These are phyloP conservation scores for Daldinia grandis DNA, from an alignment of 495 filamentous ascomycete genomes.

Conservation along the genomic window DNA sequence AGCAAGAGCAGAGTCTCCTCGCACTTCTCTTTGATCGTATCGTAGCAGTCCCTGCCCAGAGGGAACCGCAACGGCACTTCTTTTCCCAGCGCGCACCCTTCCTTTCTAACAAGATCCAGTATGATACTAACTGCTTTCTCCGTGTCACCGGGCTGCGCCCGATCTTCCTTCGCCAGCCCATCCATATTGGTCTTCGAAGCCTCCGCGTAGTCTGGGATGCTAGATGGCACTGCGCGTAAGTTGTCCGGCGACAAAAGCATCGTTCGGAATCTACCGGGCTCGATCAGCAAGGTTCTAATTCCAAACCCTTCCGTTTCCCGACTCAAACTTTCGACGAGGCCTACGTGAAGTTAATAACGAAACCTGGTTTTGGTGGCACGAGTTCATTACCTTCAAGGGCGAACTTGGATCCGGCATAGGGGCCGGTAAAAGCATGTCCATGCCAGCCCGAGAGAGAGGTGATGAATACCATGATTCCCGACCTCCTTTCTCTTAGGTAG, in stretches of 20 bases:
- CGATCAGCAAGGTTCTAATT: constrained; percentile 54
- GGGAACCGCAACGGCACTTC: constrained; percentile 55
- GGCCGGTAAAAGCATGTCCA: constrained; percentile 47
- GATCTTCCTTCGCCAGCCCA: not conserved
- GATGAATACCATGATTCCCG: constrained; percentile 57
- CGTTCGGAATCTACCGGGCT: constrained; percentile 60
- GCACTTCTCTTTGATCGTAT: constrained; percentile 47
- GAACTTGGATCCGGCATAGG: constrained; percentile 63
- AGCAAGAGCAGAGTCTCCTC: constrained; percentile 39
- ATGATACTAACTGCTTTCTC: not conserved
- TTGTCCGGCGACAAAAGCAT: not conserved
- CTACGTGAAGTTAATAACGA: constrained; percentile 44
- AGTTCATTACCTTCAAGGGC: constrained; percentile 52
- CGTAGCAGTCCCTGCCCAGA: constrained; percentile 56
- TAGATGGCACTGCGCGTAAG: not conserved
- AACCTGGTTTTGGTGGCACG: not conserved
- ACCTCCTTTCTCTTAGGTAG: constrained; percentile 52
- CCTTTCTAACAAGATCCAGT: constrained; percentile 56
- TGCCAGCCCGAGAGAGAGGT: constrained; percentile 54
- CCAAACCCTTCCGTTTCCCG: constrained; percentile 57
- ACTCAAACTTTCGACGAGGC: constrained; percentile 55
- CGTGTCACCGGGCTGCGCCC: not conserved
- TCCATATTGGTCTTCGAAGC: not conserved
- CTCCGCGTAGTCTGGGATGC: not conserved
- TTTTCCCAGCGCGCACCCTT: constrained; percentile 49